Evolutionary conservation across 129 eudicot species (phyloP).

Genomic region (Escallonia rubra): DNA sequence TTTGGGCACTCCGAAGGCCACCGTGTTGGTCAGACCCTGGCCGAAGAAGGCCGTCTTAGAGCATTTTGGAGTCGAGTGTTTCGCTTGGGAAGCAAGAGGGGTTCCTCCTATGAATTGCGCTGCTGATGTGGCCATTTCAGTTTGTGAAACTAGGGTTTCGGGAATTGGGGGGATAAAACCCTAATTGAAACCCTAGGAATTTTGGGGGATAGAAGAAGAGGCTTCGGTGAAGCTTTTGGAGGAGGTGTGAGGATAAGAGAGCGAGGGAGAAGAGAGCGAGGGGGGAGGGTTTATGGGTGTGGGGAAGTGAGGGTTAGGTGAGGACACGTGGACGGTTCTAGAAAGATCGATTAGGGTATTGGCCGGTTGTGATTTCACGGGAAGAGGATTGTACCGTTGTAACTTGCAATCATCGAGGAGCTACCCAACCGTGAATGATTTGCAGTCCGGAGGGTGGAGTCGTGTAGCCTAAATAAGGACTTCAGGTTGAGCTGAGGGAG

Average conservation of each 20-base stretch:
- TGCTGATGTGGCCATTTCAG: slow-evolving; percentile 55
- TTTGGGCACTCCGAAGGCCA: slow-evolving; percentile 22
- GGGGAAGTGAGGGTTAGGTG: slow-evolving; percentile 33
- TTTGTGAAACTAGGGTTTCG: too few species aligned
- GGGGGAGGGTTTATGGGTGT: background rate
- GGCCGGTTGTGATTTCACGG: background rate
- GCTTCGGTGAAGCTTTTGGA: background rate
- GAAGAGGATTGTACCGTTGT: background rate
- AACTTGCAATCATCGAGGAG: too few species aligned
- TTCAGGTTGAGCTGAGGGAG: too few species aligned
- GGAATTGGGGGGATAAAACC: background rate
- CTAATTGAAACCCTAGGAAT: background rate
- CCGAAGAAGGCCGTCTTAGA: slow-evolving; percentile 48
- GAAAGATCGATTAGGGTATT: slow-evolving; percentile 1
- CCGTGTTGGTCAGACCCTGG: slow-evolving; percentile 16
- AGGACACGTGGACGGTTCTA: slow-evolving; percentile 15
- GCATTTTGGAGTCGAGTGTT: slow-evolving; percentile 17
- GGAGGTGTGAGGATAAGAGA: slow-evolving; percentile 13
- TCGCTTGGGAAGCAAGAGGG: background rate
- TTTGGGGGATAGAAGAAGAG: background rate
- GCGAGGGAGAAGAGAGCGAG: background rate
- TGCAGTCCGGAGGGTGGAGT: too few species aligned
- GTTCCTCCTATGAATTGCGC: slow-evolving; percentile 51
- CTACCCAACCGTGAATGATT: too few species aligned
- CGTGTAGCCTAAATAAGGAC: too few species aligned